These are phyloP conservation scores for Pachyrhizus erosus DNA, from an alignment of 306 rosid species.

Conservation along the genomic window DNA sequence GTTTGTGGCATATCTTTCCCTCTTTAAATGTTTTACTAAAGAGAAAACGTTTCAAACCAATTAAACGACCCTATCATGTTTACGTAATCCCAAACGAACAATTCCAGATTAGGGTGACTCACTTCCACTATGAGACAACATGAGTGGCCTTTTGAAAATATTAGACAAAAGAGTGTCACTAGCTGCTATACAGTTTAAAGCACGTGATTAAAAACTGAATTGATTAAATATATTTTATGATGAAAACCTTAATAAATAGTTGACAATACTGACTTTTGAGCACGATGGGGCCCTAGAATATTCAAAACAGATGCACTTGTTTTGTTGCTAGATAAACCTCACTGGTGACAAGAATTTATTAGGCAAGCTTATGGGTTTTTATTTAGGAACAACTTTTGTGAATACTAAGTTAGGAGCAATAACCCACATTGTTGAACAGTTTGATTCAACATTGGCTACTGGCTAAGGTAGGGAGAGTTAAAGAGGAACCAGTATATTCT, in stretches of 20 bases:
- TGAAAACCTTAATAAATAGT: constrained; percentile 38
- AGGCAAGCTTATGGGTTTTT: neutral
- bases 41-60: constrained; percentile 40
- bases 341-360: neutral
- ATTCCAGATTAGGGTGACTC: constrained; percentile 45
- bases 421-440: constrained; percentile 3
- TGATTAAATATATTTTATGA: neutral
- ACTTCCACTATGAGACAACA: constrained; percentile 40
- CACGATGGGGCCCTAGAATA: constrained; percentile 19
- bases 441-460: neutral
- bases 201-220: constrained; percentile 57
- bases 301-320: neutral
- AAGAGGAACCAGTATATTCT: neutral
- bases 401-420: neutral
- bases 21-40: neutral
- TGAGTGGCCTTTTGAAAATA: constrained; percentile 28
- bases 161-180: neutral
- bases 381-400: neutral
- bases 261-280: constrained; percentile 46
- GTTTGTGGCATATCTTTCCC: neutral
- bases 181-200: constrained; percentile 14
- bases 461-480: neutral
- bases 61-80: constrained; percentile 45
- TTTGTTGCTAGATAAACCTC: neutral
- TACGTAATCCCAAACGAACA: constrained; percentile 31